Evolutionary conservation across 2,329 filamentous ascomycete genomes (phyloP).

Genomic region (Tolypocladium tropicale): DNA sequence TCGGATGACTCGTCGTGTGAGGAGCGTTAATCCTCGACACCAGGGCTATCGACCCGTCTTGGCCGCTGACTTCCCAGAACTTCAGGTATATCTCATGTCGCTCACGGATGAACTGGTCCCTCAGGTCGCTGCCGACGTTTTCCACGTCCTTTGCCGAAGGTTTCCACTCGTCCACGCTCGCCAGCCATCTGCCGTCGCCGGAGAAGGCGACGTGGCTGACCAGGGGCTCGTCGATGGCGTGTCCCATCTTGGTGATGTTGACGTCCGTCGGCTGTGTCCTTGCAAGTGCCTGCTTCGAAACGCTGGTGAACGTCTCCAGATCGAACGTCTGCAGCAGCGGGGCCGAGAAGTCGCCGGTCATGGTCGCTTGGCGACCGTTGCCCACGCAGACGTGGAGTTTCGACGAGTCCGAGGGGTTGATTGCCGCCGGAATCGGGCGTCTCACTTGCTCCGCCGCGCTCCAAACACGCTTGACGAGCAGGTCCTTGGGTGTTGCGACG

Average conservation of each 20-base stretch:
- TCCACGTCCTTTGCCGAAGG: conserved; percentile 61
- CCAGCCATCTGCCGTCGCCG: conserved; percentile 77
- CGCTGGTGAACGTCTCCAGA: conserved; percentile 63
- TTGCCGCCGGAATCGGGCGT: conserved; percentile 45
- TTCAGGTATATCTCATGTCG: conserved; percentile 73
- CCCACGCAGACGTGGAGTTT: conserved; percentile 60
- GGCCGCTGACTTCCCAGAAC: conserved; percentile 67
- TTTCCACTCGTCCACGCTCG: conserved; percentile 84
- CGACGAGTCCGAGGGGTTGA: conserved; percentile 53
- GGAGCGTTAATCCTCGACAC: conserved; percentile 77
- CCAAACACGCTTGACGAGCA: conserved; percentile 42
- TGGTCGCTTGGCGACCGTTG: conserved; percentile 45
- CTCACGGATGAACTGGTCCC: conserved; percentile 36
- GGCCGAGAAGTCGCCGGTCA: conserved; percentile 40
- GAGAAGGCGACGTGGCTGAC: conserved; percentile 68
- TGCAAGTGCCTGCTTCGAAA: conserved; percentile 80
- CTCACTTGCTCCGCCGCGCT: conserved; percentile 30
- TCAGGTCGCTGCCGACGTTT: conserved; percentile 23
- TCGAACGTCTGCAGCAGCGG: conserved; percentile 76
- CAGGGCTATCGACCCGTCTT: conserved; percentile 56
- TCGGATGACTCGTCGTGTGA: conserved; percentile 49
- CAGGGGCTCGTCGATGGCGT: conserved; percentile 65
- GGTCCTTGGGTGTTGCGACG: conserved; percentile 38
- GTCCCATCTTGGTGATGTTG: conserved; percentile 63
- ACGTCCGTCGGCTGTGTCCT: conserved; percentile 78